Evolutionary conservation across 257 asterid genomes (phyloP).

Genomic region (Petunia axillaris): DNA sequence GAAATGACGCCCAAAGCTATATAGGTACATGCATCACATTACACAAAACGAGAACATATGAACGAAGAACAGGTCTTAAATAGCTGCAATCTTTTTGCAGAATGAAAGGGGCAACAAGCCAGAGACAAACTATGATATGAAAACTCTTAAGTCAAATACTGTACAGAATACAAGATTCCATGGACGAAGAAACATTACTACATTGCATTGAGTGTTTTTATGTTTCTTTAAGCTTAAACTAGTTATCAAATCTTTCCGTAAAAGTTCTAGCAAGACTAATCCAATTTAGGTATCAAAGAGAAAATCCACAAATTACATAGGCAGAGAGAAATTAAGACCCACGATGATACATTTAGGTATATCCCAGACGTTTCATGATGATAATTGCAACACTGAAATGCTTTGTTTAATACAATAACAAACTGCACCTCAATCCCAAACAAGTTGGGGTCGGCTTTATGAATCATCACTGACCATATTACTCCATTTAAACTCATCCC

Average conservation of each 20-base stretch:
- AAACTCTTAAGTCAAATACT: background rate
- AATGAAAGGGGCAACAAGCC: background rate
- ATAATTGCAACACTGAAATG: background rate
- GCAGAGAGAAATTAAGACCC: no score
- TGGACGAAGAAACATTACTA: background rate
- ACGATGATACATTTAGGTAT: background rate
- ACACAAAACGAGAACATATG: background rate
- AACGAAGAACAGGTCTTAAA: background rate
- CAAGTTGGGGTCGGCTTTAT: no score
- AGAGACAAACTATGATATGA: background rate
- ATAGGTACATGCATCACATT: background rate
- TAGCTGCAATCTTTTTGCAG: background rate
- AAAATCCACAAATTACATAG: no score
- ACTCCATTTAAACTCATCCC: no score
- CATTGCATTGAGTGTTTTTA: background rate
- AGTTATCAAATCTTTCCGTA: background rate
- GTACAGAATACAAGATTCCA: background rate
- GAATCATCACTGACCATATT: no score
- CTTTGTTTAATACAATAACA: no score
- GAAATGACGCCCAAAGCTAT: background rate
- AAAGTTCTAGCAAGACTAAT: constrained; percentile 9
- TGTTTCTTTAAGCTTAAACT: background rate
- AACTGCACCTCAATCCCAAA: no score
- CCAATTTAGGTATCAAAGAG: background rate
- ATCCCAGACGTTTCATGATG: background rate